Conservation (phyloP, 768 basidiomycete genomes). For the Hemileccinum rubropunctum region DNA sequence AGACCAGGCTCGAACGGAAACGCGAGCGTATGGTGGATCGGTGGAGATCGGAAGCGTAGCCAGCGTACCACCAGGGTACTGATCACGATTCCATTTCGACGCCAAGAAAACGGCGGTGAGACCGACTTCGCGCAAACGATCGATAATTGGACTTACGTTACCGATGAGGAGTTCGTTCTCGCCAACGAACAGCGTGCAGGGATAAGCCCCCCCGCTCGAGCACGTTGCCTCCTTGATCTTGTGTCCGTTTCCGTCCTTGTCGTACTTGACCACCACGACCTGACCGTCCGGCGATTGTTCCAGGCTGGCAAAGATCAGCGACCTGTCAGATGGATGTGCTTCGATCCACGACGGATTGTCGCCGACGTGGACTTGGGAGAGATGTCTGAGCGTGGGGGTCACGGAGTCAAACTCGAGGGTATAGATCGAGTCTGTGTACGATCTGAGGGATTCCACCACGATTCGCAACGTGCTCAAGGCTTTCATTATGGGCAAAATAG, state of each 20-base stretch:
- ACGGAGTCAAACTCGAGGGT: slow-evolving; percentile 63
- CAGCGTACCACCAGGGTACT: slow-evolving; percentile 72
- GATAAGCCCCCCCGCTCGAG: slow-evolving; percentile 54
- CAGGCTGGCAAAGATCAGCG: slow-evolving; percentile 62
- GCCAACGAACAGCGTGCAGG: slow-evolving; percentile 61
- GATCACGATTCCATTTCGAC: background rate
- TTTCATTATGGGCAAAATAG: too few relatives aligned
- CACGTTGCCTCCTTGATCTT: slow-evolving; percentile 42
- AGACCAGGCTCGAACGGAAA: slow-evolving; percentile 40
- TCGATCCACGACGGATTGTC: slow-evolving; percentile 78
- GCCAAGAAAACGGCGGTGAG: background rate
- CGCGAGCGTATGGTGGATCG: slow-evolving; percentile 43
- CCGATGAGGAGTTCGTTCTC: slow-evolving; percentile 60
- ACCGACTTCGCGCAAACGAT: background rate
- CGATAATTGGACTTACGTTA: slow-evolving; percentile 54
- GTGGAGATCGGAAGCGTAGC: slow-evolving; percentile 53
- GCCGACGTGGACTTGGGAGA: slow-evolving; percentile 49
- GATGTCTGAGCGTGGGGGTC: slow-evolving; percentile 51
- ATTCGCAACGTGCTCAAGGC: too few relatives aligned
- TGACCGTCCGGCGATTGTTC: slow-evolving; percentile 62
- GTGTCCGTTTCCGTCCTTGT: slow-evolving; percentile 43
- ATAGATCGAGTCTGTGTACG: slow-evolving; percentile 62
- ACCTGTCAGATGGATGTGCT: slow-evolving; percentile 51
- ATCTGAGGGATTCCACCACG: too few relatives aligned
- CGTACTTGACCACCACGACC: slow-evolving; percentile 57